phyloP scores from a whole-genome alignment of 2,329 filamentous ascomycete species.

The Aspergillus intermedius region DNA sequence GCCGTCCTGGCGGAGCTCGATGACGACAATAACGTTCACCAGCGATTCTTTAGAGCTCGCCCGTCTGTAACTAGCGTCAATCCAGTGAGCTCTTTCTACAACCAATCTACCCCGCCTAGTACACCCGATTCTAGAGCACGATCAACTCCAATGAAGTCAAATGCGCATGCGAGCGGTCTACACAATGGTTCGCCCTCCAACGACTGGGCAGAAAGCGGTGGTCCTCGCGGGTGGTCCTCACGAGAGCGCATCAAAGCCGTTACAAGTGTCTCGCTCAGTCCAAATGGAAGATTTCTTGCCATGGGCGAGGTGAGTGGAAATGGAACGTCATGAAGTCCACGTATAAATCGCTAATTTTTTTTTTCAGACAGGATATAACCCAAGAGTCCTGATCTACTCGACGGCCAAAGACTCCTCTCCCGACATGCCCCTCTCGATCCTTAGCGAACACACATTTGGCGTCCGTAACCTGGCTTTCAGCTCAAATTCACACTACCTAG shows the following conservation, averaged over 20 bases:
- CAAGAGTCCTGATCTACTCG: constrained; percentile 83
- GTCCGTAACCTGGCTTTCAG: constrained; percentile 88
- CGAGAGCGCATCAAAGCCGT: constrained; percentile 91
- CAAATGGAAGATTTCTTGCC: constrained; percentile 78
- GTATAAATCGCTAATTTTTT: constrained; percentile 20
- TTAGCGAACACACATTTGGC: constrained; percentile 85
- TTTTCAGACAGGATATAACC: constrained; percentile 73
- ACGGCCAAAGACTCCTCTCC: constrained; percentile 68
- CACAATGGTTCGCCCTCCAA: constrained; percentile 42
- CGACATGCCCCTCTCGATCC: constrained; percentile 73
- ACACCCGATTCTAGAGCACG: constrained; percentile 52
- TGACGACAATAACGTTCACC: constrained; percentile 56
- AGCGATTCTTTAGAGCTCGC: constrained; percentile 85
- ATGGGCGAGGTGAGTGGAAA: constrained; percentile 65
- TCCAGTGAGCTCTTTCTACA: constrained; percentile 47
- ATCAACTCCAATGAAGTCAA: constrained; percentile 52
- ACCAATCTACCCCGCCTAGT: constrained; percentile 50
- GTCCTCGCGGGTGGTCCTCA: constrained; percentile 73
- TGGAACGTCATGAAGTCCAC: neutral
- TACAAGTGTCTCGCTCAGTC: constrained; percentile 81
- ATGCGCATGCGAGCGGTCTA: constrained; percentile 32
- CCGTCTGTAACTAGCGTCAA: constrained; percentile 65
- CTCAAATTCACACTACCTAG: constrained; percentile 74
- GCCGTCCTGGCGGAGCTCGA: constrained; percentile 83
- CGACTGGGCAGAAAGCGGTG: constrained; percentile 53